These are phyloP conservation scores for Suillus subluteus DNA, from an alignment of 768 basidiomycete genomes.

Conservation along the genomic window DNA sequence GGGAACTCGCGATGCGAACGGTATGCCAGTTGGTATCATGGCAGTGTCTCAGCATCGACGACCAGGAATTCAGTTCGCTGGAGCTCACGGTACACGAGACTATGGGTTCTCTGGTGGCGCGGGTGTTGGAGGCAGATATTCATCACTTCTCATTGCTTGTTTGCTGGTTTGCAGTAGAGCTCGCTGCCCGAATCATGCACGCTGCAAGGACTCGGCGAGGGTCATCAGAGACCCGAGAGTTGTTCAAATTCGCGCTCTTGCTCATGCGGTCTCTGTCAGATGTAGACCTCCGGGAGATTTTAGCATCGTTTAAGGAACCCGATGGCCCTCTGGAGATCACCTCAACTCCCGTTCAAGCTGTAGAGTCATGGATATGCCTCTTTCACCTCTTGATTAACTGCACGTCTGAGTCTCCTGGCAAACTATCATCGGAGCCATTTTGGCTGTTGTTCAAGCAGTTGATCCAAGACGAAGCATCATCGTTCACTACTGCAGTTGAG, in stretches of 20 bases:
- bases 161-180: conserved; percentile 70
- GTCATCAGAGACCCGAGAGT: conserved; percentile 26
- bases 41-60: conserved; percentile 39
- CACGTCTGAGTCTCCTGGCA: conserved; percentile 18
- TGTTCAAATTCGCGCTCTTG: conserved; percentile 35
- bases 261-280: conserved; percentile 57
- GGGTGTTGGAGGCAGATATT: conserved; percentile 41
- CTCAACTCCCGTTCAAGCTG: conserved; percentile 44
- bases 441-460: conserved; percentile 48
- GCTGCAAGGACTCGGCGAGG: conserved; percentile 32
- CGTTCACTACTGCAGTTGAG: conserved; percentile 39
- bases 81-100: conserved; percentile 39
- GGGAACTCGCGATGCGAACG: conserved; percentile 43
- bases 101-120: conserved; percentile 40
- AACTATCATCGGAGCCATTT: conserved; percentile 38
- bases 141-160: conserved; percentile 43
- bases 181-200: conserved; percentile 45
- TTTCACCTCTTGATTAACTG: conserved; percentile 54
- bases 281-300: conserved; percentile 47
- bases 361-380: conserved; percentile 77
- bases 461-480: conserved; percentile 29
- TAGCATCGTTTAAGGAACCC: conserved; percentile 24
- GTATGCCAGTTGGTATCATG: conserved; percentile 52
- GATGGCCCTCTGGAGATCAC: conserved; percentile 35
- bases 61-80: conserved; percentile 37